Evolutionary conservation across 495 filamentous ascomycete species (phyloP).

Genomic region (Tuber magnatum): DNA sequence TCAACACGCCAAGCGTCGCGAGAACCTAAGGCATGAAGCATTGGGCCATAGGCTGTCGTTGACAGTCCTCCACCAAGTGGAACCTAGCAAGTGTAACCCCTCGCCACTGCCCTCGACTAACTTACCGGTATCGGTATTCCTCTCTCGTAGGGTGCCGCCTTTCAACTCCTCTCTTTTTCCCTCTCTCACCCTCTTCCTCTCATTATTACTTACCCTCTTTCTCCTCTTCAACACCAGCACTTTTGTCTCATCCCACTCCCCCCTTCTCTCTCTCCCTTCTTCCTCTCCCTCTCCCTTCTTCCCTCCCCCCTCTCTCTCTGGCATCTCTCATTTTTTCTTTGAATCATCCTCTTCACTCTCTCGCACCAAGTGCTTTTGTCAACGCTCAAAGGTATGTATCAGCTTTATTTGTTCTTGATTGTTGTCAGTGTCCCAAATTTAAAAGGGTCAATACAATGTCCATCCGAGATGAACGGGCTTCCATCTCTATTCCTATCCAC

Average conservation of each 20-base stretch:
- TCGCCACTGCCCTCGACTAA: constrained; percentile 6
- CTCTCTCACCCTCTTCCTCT: neutral
- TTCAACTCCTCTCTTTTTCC: neutral
- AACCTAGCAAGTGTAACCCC: constrained; percentile 21
- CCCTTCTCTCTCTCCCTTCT: neutral
- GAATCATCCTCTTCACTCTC: constrained; percentile 25
- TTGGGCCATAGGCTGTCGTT: constrained; percentile 13
- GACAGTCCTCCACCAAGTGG: constrained; percentile 5
- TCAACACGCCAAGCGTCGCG: constrained; percentile 26
- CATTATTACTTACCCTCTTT: constrained; percentile 4
- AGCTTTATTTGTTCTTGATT: constrained; percentile 8
- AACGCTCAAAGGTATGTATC: constrained; percentile 22
- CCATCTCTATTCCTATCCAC: constrained; percentile 4
- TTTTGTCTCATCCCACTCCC: neutral
- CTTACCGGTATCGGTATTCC: neutral
- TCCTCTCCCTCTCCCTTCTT: neutral
- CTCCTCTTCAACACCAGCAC: constrained; percentile 1
- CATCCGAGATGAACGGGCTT: constrained; percentile 13
- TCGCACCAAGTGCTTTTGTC: constrained; percentile 12
- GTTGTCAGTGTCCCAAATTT: constrained; percentile 7
- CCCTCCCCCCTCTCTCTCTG: neutral
- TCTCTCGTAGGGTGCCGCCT: neutral
- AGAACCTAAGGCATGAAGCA: constrained; percentile 11
- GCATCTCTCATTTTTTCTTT: neutral
- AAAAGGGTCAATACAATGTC: constrained; percentile 1